Conservation (phyloP, 768 basidiomycete genomes). For the Trametes punicea region DNA sequence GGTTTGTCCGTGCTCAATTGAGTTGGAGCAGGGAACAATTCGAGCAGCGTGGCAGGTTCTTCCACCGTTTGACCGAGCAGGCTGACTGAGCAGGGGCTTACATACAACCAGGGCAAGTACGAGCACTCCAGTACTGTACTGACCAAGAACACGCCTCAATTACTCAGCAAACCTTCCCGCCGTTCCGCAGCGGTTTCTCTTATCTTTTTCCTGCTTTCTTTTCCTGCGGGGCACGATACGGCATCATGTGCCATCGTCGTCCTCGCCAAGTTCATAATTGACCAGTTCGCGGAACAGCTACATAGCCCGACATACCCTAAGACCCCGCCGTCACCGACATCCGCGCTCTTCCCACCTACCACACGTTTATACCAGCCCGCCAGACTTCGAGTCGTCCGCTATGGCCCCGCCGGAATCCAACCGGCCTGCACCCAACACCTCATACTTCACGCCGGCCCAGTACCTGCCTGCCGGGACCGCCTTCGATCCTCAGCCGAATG, state of each 20-base stretch:
- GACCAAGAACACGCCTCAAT: not conserved
- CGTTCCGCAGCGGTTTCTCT: not conserved
- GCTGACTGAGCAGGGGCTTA: not conserved
- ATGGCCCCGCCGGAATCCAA: conserved; percentile 29
- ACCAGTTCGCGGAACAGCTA: not conserved
- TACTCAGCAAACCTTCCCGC: conserved; percentile 3
- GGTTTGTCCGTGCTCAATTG: no score
- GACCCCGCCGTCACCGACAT: not conserved
- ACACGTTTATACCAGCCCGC: not conserved
- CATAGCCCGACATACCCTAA: not conserved
- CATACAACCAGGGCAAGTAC: no score
- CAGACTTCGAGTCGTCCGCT: not conserved
- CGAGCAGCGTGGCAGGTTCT: no score
- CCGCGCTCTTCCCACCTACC: not conserved
- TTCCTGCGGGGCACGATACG: not conserved
- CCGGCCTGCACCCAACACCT: conserved; percentile 37
- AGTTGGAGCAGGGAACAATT: no score
- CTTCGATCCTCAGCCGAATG: conserved; percentile 38
- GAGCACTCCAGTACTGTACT: no score
- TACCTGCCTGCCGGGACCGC: conserved; percentile 44
- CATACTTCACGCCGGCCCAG: conserved; percentile 49
- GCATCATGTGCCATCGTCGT: not conserved
- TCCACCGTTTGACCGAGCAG: no score
- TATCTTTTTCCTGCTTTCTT: not conserved
- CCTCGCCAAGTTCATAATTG: not conserved